Base-by-base conservation (phyloP, 2,329 filamentous ascomycete species). In the Thielaviopsis punctulata region DNA sequence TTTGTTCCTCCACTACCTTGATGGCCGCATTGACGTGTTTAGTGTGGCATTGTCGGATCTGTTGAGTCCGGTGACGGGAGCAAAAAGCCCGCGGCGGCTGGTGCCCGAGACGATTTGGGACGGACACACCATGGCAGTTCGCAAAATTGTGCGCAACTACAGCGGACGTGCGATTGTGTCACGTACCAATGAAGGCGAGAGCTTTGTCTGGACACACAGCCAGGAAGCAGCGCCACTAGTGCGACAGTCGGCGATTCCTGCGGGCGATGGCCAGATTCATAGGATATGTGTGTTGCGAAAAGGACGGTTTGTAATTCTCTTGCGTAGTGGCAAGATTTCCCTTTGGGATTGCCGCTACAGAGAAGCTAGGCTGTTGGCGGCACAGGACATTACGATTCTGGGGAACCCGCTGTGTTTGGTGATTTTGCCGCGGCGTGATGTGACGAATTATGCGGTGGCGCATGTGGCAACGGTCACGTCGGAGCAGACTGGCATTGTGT, bases 381-480 rank as follows among this genome's bases (percentile, higher is more conserved):
- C 73, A 30, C 72, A 73, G 55, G 45, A 49, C 27, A 45, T 52
- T 21, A 36, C 23, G 18, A 45, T 83, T 1, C 63, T 69, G 3
- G 86, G 84, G 30, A 87, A 84, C 58, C 84, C 86, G 2, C 72
- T 94, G 1, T 94, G 87, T 62, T 72, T 95, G 24, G 70, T 95
- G 21, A 76, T 84, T 18, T 71, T 95, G 5, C 88, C 86, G 1
- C 67, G 74, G 1, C 68, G 69, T 25, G 76, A 82, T 55, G 69
- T 71, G 7, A 71, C 76, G 46, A 68, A 77, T 9, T 73, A 72
- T 24, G 70, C 74, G 1, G 66, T 74, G 19, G 77, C 76, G 2
- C 85, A 93, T 62, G 74, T 95, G 54, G 86, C 85, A n/a, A 88
- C 84, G 0, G 77, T 95, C 45, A 86, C 80, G 13, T 86, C 86